Percentiles rank a stretch among this genome's conserved stretches.
These are phyloP conservation scores for Ormosia semicastrata DNA, from an alignment of 306 rosid species.

Conservation along the genomic window DNA sequence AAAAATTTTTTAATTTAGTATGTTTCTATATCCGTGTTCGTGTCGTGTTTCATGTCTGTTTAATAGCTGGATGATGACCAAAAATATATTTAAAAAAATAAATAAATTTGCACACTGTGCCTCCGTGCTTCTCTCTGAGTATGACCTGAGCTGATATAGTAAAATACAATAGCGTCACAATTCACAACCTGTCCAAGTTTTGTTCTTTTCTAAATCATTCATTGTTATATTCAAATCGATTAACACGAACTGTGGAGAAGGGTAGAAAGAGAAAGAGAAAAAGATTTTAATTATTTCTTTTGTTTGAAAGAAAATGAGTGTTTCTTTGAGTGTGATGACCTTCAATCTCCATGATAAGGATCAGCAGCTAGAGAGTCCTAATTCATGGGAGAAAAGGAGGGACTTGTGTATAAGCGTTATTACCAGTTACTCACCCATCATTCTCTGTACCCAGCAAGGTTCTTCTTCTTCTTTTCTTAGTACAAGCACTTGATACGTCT, in stretches of 20 bases:
- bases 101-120: too few species aligned
- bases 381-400: slow-evolving; percentile 95
- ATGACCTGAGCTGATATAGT: not conserved
- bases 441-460: slow-evolving; percentile 97
- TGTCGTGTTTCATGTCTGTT: too few species aligned
- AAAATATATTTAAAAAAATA: too few species aligned
- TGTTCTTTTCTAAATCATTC: not conserved
- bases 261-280: not conserved
- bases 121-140: too few species aligned
- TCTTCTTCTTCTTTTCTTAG: not conserved
- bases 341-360: slow-evolving; percentile 88
- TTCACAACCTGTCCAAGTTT: not conserved
- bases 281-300: not conserved
- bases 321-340: slow-evolving; percentile 87
- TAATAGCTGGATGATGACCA: too few species aligned
- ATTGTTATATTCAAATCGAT: not conserved
- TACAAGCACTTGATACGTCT: too few species aligned
- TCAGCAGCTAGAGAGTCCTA: slow-evolving; percentile 75
- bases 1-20: too few species aligned
- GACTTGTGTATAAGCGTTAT: slow-evolving; percentile 85
- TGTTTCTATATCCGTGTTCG: too few species aligned
- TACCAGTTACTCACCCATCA: slow-evolving; percentile 77
- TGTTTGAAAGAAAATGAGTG: slow-evolving; percentile 62
- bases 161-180: not conserved
- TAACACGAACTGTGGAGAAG: too few species aligned